A percentile compares a stretch with the other conserved stretches of the same genome.
These are phyloP conservation scores for Mycotypha africana DNA, from an alignment of 371 early-diverging fungal species.

Conservation along the genomic window DNA sequence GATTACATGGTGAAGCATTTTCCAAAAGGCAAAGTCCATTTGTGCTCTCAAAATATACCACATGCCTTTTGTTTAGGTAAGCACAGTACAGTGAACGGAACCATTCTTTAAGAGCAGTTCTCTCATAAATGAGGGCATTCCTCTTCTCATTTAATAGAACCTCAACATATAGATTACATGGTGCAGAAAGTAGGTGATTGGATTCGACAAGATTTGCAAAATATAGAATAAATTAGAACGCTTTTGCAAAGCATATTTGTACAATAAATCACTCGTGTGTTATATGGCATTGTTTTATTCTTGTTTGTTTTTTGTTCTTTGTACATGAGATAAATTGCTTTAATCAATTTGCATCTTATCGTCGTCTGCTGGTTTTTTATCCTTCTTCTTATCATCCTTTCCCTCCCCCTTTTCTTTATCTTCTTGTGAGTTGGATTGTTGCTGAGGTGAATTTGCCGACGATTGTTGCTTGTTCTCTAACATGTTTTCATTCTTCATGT, in stretches of 20 bases:
- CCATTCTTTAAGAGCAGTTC: not conserved
- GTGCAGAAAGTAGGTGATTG: slow-evolving; percentile 22
- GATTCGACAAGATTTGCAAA: slow-evolving; percentile 10
- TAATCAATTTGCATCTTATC: slow-evolving; percentile 18
- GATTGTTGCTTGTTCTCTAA: slow-evolving; percentile 19
- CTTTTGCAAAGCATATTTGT: not conserved
- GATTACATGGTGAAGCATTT: slow-evolving; percentile 60
- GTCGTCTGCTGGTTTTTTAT: slow-evolving; percentile 7
- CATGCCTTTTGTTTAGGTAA: slow-evolving; percentile 71
- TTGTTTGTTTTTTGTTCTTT: too few species aligned
- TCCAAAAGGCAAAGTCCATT: slow-evolving; percentile 48
- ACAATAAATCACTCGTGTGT: too few species aligned
- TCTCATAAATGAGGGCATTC: not conserved
- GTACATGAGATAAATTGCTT: not conserved
- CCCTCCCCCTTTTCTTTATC: too few species aligned
- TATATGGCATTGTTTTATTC: too few species aligned
- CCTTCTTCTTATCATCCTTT: slow-evolving; percentile 8
- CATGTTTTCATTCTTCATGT: slow-evolving; percentile 45
- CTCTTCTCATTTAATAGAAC: slow-evolving; percentile 2
- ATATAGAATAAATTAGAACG: not conserved
- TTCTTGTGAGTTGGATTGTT: too few species aligned
- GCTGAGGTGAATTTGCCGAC: too few species aligned
- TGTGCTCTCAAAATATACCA: slow-evolving; percentile 65
- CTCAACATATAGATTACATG: slow-evolving; percentile 28
- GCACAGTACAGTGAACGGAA: not conserved